Percentiles rank a stretch among this genome's conserved stretches.
Conservation (phyloP, 129 eudicot species). For the Ambrosia artemisiifolia region DNA sequence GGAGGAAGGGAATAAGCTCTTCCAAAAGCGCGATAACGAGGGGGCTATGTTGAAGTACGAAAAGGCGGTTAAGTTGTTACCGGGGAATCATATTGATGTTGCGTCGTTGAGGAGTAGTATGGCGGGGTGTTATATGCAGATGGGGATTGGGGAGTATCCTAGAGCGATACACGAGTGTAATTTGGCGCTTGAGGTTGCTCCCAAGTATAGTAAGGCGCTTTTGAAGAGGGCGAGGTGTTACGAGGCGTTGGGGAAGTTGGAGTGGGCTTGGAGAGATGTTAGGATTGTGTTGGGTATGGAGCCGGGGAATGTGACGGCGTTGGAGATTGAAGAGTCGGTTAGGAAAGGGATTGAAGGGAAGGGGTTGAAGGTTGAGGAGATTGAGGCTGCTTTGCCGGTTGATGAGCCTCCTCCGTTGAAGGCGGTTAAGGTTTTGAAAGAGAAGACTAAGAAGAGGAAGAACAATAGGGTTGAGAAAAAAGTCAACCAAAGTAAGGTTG, state of each 20-base stretch:
- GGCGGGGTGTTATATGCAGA: constrained; percentile 91
- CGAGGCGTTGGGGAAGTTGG: constrained; percentile 65
- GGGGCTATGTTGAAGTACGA: constrained; percentile 40
- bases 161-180: constrained; percentile 88
- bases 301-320: constrained; percentile 66
- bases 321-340: constrained; percentile 59
- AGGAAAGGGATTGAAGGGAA: constrained; percentile 54
- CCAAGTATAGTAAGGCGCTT: constrained; percentile 82
- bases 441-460: constrained; percentile 55
- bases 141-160: constrained; percentile 90
- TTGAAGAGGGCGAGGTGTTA: constrained; percentile 89
- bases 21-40: constrained; percentile 33
- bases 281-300: constrained; percentile 77
- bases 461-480: constrained; percentile 36
- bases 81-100: constrained; percentile 34
- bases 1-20: constrained; percentile 33
- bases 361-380: constrained; percentile 57
- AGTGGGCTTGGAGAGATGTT: constrained; percentile 78
- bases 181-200: constrained; percentile 88
- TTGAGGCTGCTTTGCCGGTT: constrained; percentile 41
- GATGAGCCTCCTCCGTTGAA: constrained; percentile 42
- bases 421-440: constrained; percentile 36
- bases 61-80: constrained; percentile 33
- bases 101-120: constrained; percentile 58
- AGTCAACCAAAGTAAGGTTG: constrained; percentile 19